A percentile compares a stretch with the other conserved stretches of the same genome.
phyloP scores from a whole-genome alignment of 106 monocot genomes.

The Acanthochlamys bracteata region DNA sequence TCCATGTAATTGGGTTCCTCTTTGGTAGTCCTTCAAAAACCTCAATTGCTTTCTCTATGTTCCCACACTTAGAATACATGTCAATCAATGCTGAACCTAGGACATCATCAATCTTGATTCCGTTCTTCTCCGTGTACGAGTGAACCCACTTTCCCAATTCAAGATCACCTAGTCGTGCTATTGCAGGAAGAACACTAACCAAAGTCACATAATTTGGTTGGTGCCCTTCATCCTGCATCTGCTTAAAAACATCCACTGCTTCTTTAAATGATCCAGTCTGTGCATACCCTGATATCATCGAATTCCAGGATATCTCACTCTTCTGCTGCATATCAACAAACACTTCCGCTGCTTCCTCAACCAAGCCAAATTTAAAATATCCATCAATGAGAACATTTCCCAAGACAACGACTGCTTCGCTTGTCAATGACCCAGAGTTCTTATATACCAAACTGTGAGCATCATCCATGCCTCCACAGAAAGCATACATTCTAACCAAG shows the following conservation, averaged over 20 bases:
- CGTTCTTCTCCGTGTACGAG: constrained; percentile 19
- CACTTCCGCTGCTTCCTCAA: constrained; percentile 15
- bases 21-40: constrained; percentile 45
- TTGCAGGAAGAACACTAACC: constrained; percentile 42
- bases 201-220: constrained; percentile 40
- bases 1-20: constrained; percentile 42
- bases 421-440: background rate
- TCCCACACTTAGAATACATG: constrained; percentile 72
- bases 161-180: constrained; percentile 25
- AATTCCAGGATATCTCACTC: constrained; percentile 51
- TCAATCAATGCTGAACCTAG: constrained; percentile 55
- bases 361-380: constrained; percentile 23
- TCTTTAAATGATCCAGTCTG: constrained; percentile 34
- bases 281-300: constrained; percentile 33
- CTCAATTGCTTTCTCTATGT: constrained; percentile 32
- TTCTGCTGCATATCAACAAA: constrained; percentile 33
- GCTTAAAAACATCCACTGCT: constrained; percentile 26
- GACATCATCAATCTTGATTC: constrained; percentile 34
- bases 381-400: constrained; percentile 51
- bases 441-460: constrained; percentile 19
- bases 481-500: constrained; percentile 36
- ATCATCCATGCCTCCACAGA: constrained; percentile 30
- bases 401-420: constrained; percentile 24
- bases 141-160: constrained; percentile 50
- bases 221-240: constrained; percentile 25